phyloP scores from a whole-genome alignment of 805 yeast species.

The Spathaspora hagerdaliae region DNA sequence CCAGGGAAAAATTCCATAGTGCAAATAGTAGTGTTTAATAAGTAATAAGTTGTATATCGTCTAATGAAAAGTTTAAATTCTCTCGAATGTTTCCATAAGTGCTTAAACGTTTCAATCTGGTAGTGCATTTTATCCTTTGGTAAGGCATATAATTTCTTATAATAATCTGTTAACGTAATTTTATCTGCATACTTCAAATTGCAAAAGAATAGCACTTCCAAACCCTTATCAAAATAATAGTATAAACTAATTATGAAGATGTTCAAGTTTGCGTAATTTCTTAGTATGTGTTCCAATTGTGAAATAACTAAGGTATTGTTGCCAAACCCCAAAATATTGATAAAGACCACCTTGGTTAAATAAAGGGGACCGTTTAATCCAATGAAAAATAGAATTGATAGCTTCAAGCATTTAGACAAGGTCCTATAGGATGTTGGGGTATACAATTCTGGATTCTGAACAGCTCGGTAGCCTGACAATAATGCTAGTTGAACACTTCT shows the following conservation, averaged over 20 bases:
- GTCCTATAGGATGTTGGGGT: conserved; percentile 15
- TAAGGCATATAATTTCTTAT: conserved; percentile 12
- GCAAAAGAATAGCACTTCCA: conserved; percentile 37
- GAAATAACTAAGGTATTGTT: too few species aligned
- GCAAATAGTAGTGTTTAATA: conserved; percentile 15
- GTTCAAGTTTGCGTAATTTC: background rate
- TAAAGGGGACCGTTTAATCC: conserved; percentile 12
- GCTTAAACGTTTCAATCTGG: background rate
- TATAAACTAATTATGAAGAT: conserved; percentile 36
- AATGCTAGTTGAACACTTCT: conserved; percentile 53
- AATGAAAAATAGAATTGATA: conserved; percentile 34
- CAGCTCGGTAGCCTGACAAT: conserved; percentile 44
- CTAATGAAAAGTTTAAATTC: conserved; percentile 17
- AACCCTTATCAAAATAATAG: conserved; percentile 31
- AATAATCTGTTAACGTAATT: conserved; percentile 4
- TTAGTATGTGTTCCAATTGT: conserved; percentile 7
- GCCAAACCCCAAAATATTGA: too few species aligned
- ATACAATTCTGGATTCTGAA: conserved; percentile 40
- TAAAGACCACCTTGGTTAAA: too few species aligned
- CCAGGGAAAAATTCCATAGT: conserved; percentile 9
- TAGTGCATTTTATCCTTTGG: background rate
- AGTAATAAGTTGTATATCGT: conserved; percentile 18
- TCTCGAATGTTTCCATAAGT: conserved; percentile 11
- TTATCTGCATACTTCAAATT: conserved; percentile 39
- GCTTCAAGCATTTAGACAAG: conserved; percentile 29